Conservation (phyloP, 2,329 filamentous ascomycete species). For the Exophiala aquamarina region DNA sequence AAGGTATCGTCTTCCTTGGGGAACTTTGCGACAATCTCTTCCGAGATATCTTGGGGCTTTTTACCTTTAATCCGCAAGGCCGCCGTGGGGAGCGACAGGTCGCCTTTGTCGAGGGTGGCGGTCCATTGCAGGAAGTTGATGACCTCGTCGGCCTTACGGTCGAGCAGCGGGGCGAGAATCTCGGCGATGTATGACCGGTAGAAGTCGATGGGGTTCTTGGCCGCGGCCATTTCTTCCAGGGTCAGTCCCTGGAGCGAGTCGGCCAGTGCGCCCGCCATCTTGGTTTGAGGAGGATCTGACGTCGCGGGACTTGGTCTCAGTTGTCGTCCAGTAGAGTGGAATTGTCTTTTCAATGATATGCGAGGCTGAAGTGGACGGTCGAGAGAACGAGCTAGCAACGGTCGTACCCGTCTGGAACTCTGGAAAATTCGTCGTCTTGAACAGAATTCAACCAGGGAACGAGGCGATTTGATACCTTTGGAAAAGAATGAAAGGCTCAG, state of each 20-base stretch:
- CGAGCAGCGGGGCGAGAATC: slow-evolving; percentile 37
- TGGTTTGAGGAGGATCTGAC: not conserved
- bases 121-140: slow-evolving; percentile 45
- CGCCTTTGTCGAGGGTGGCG: slow-evolving; percentile 47
- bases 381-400: not conserved
- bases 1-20: slow-evolving; percentile 56
- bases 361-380: too few relatives aligned
- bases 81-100: slow-evolving; percentile 44
- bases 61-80: slow-evolving; percentile 54
- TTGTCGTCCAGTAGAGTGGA: not conserved
- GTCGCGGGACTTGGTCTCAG: not conserved
- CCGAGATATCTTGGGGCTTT: slow-evolving; percentile 57
- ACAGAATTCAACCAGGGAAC: not conserved
- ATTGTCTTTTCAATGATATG: too few relatives aligned
- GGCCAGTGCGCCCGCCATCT: slow-evolving; percentile 15
- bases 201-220: slow-evolving; percentile 47
- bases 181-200: slow-evolving; percentile 48
- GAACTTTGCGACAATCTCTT: slow-evolving; percentile 58
- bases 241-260: slow-evolving; percentile 30
- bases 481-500: not conserved
- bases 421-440: not conserved
- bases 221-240: slow-evolving; percentile 32
- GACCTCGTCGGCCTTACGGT: slow-evolving; percentile 41
- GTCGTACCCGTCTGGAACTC: not conserved
- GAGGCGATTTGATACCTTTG: not conserved